A percentile compares a stretch with the other conserved stretches of the same genome.
phyloP scores from a whole-genome alignment of 208 protist species.

The Crithidia mellificae region DNA sequence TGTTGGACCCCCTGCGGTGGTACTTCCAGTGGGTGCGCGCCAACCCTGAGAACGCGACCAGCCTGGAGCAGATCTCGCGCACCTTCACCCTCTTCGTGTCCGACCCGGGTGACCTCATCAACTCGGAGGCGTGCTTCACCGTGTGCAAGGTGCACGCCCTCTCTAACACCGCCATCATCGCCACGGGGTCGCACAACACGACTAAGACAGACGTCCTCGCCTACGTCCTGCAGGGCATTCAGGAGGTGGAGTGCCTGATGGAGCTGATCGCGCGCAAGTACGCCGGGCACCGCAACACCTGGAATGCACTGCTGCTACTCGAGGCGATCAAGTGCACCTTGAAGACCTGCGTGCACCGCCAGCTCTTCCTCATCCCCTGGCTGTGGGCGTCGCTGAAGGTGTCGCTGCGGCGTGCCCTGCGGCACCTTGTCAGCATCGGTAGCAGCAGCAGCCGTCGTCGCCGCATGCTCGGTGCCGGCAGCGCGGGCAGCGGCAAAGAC shows the following conservation, averaged over 20 bases:
- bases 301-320: slow-evolving; percentile 63
- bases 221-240: slow-evolving; percentile 36
- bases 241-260: slow-evolving; percentile 63
- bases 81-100: slow-evolving; percentile 60
- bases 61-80: slow-evolving; percentile 69
- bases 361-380: slow-evolving; percentile 73
- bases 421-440: slow-evolving; percentile 19
- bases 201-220: slow-evolving; percentile 42
- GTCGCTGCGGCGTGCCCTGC: slow-evolving; percentile 36
- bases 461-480: slow-evolving; percentile 10
- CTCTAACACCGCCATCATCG: slow-evolving; percentile 54
- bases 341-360: slow-evolving; percentile 58
- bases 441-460: slow-evolving; percentile 16
- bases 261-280: slow-evolving; percentile 66
- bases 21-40: slow-evolving; percentile 80
- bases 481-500: slow-evolving; percentile 9
- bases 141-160: slow-evolving; percentile 63
- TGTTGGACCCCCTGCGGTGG: slow-evolving; percentile 38
- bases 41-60: slow-evolving; percentile 60
- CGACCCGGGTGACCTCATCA: slow-evolving; percentile 68
- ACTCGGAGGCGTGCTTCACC: slow-evolving; percentile 61
- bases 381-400: slow-evolving; percentile 54
- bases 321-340: slow-evolving; percentile 68
- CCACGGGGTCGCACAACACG: slow-evolving; percentile 38
- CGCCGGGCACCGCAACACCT: slow-evolving; percentile 47